A percentile compares a stretch with the other conserved stretches of the same genome.
Conservation (phyloP, 305 asterid genomes). For the Fraxinus nigra region DNA sequence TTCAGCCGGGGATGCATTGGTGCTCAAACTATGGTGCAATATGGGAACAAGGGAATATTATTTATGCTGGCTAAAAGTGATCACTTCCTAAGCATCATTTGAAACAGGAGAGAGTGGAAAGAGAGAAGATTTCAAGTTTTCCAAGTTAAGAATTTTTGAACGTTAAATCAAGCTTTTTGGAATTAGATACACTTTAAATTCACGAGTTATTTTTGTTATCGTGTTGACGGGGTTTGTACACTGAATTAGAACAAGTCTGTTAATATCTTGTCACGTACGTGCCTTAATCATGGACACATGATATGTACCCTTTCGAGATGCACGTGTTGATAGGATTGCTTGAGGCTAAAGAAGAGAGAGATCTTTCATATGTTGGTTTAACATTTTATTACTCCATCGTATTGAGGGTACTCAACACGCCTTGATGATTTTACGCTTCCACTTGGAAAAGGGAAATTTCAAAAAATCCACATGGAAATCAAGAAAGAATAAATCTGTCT, state of each 20-base stretch:
- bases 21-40: constrained; percentile 13
- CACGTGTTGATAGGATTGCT: not conserved
- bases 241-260: not conserved
- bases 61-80: constrained; percentile 35
- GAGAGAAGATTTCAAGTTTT: not conserved
- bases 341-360: not conserved
- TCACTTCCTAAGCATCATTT: constrained; percentile 17
- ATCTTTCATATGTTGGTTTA: not conserved
- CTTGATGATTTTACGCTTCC: not conserved
- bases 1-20: constrained; percentile 12
- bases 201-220: not conserved
- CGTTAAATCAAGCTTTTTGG: not conserved
- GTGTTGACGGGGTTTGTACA: not conserved
- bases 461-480: not conserved
- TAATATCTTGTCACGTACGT: not conserved
- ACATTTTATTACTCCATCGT: not conserved
- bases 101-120: constrained; percentile 15
- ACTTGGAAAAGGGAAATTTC: not conserved
- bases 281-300: not conserved
- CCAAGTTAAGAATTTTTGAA: not conserved
- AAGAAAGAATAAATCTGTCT: not conserved
- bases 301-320: not conserved
- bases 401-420: not conserved
- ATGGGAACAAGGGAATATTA: constrained; percentile 31
- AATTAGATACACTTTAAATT: not conserved